Base-by-base conservation (phyloP, 139 green algal species). In the Pleodorina starrii region DNA sequence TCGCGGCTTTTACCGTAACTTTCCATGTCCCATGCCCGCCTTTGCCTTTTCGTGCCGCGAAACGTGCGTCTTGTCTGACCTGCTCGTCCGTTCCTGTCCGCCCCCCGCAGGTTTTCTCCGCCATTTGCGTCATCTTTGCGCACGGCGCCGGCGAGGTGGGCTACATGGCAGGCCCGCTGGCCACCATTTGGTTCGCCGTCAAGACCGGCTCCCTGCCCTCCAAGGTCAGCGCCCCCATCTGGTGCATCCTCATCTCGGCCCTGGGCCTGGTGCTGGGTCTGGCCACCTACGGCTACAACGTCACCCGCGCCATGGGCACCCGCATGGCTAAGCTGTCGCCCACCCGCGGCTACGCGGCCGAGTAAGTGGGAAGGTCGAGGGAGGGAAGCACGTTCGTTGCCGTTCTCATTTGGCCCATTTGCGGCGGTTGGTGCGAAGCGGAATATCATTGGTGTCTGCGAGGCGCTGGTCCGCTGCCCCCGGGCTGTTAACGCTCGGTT, bases 211-310 rank as follows among this genome's bases (percentile, higher is more conserved):
- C 6, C 1, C 86, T 95, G 43, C 21, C 38, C 85, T 91, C 66
- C 60, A 87, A 78, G n/a, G 78, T 92, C 4, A 10, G 43, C 3
- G 85, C 91, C 0, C 90, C 87, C 44, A 89, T 94, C 77, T 96
- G 93, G 93, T 91, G 93, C 75, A 76, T 96, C 27, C 16, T 94
- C 25, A 91, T 95, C 17, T 89, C 85, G 35, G 95, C 91, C 19
- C 9, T 92, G 0, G 92, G 91, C 42, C 93, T 96, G 60, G 92
- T 96, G 25, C 57, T 95, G 12, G 94, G 94, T 2, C 89, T 96
- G 44, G 93, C 91, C n/a, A 95, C 93, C 35, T 96, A 96, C 73
- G 91, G 90, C 48, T 96, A 96, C 93, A 94, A 96, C 38, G 94
- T 97, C 23, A 95, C 94, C 27, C 90, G 92, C 19, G 85, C 90